phyloP scores from a whole-genome alignment of 2,329 filamentous ascomycete genomes.

The Pezicula radicicola region DNA sequence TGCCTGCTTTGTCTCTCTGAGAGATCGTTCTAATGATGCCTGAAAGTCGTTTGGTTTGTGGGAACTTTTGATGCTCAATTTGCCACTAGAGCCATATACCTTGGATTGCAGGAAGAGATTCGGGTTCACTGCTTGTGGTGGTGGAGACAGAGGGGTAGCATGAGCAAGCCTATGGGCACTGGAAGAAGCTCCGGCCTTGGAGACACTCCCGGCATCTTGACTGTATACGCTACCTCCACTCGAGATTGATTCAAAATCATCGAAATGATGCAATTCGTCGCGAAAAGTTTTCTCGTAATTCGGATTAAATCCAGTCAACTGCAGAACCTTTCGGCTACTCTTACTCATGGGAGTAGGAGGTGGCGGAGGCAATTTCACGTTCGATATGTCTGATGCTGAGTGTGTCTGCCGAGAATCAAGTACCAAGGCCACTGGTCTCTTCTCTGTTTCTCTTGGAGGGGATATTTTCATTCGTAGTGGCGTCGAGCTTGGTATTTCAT shows the following conservation, averaged over 20 bases:
- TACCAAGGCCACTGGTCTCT: not conserved
- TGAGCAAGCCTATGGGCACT: no score
- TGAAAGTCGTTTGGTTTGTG: not conserved
- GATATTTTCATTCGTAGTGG: not conserved
- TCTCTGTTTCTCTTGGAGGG: not conserved
- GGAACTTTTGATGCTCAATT: not conserved
- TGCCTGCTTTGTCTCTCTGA: not conserved
- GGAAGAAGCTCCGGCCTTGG: no score
- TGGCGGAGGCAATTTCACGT: not conserved
- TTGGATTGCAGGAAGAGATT: not conserved
- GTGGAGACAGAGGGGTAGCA: not conserved
- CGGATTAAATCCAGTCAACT: constrained; percentile 17
- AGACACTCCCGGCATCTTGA: constrained; percentile 2
- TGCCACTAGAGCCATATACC: not conserved
- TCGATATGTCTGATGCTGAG: not conserved
- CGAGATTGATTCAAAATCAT: constrained; percentile 2
- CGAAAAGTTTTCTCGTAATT: constrained; percentile 7
- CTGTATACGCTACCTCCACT: constrained; percentile 14
- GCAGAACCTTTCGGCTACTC: constrained; percentile 16
- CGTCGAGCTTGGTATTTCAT: not conserved
- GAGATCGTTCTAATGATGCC: not conserved
- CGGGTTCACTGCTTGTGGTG: not conserved
- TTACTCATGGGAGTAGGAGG: constrained; percentile 7
- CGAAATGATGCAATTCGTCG: constrained; percentile 6
- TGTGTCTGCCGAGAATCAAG: not conserved